These are phyloP conservation scores for Caryopteris hybrid DNA, from an alignment of 305 asterid genomes.

Conservation along the genomic window DNA sequence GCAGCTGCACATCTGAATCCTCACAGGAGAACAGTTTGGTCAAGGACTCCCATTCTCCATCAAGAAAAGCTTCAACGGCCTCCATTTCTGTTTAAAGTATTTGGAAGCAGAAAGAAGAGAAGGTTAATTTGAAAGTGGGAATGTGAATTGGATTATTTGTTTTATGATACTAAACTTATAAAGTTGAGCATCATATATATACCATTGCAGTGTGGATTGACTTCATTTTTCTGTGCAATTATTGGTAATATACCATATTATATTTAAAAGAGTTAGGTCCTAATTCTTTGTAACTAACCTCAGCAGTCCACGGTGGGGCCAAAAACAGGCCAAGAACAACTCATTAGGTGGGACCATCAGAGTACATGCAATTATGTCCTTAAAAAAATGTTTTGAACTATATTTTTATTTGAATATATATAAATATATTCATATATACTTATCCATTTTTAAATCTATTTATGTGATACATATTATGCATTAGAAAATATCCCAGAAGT, in stretches of 20 bases:
- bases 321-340: constrained; percentile 57
- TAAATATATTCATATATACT: no score
- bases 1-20: constrained; percentile 20
- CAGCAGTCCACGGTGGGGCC: constrained; percentile 49
- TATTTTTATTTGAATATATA: no score
- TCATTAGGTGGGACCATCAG: constrained; percentile 34
- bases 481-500: no score
- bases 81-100: constrained; percentile 18
- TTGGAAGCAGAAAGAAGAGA: background rate
- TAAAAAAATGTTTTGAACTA: constrained; percentile 4
- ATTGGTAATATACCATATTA: constrained; percentile 7
- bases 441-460: no score
- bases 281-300: constrained; percentile 37
- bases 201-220: constrained; percentile 45
- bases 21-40: constrained; percentile 31
- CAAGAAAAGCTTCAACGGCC: constrained; percentile 28
- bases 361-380: constrained; percentile 41
- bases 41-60: constrained; percentile 39
- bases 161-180: background rate
- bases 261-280: constrained; percentile 21
- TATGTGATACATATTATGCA: no score
- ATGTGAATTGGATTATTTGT: constrained; percentile 2
- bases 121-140: background rate
- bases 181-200: constrained; percentile 37
- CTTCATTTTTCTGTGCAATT: constrained; percentile 29